Evolutionary conservation across 2,329 filamentous ascomycete genomes (phyloP).

Genomic region (Botrytis fabae): DNA sequence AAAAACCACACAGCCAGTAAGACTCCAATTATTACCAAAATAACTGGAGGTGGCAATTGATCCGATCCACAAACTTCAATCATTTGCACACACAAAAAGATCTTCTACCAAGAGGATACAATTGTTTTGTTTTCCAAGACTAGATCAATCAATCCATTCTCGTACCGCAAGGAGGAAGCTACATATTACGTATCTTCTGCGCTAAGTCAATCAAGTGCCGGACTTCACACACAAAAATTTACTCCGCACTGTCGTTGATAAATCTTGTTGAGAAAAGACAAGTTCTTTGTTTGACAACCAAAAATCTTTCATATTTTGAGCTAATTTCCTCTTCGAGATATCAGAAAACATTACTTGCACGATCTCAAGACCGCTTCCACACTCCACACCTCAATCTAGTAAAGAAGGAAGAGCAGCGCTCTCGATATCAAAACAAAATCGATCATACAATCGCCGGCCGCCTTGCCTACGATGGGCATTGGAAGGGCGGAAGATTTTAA

Average conservation of each 20-base stretch:
- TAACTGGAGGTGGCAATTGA: conserved; percentile 18
- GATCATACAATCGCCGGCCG: conserved; percentile 25
- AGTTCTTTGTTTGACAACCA: conserved; percentile 16
- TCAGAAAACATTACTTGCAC: conserved; percentile 11
- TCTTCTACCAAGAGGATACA: neutral
- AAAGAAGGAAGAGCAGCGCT: conserved; percentile 21
- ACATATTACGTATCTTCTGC: conserved; percentile 7
- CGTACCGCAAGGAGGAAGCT: neutral
- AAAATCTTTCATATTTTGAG: neutral
- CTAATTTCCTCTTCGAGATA: conserved; percentile 16
- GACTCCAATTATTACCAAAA: conserved; percentile 17
- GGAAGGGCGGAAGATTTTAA: conserved; percentile 65
- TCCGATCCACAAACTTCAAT: conserved; percentile 1
- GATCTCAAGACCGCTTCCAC: neutral
- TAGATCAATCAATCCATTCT: neutral
- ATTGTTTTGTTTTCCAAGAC: neutral
- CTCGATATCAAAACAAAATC: conserved; percentile 30
- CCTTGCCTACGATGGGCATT: conserved; percentile 62
- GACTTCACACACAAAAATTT: neutral
- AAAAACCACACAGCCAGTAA: conserved; percentile 8
- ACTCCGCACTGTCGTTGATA: conserved; percentile 9
- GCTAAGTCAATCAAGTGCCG: conserved; percentile 19
- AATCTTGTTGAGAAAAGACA: neutral
- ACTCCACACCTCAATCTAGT: neutral
- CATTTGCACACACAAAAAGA: neutral